Percentiles rank a stretch among this genome's conserved stretches.
Evolutionary conservation across 2,329 filamentous ascomycete genomes (phyloP).

Genomic region (Xylaria sp.): DNA sequence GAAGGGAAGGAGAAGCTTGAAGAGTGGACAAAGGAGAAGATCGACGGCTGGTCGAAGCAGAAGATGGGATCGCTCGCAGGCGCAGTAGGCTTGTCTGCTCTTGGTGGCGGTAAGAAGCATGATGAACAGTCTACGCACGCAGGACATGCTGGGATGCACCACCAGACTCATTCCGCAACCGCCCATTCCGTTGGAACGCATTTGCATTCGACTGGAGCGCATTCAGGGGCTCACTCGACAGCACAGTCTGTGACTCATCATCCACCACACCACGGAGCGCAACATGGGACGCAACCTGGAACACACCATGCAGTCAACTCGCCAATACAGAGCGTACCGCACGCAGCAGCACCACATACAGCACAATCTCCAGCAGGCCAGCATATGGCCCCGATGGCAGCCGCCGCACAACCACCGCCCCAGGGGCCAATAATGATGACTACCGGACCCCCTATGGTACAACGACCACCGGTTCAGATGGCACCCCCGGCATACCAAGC

Average conservation of each 20-base stretch:
- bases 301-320: slow-evolving; percentile 7
- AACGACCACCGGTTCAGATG: slow-evolving; percentile 29
- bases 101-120: slow-evolving; percentile 18
- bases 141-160: slow-evolving; percentile 17
- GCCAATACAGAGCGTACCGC: slow-evolving; percentile 1
- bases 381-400: not conserved
- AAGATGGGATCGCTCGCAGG: slow-evolving; percentile 35
- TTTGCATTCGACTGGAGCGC: not conserved
- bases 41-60: slow-evolving; percentile 36
- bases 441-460: slow-evolving; percentile 4
- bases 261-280: not conserved
- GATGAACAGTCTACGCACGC: slow-evolving; percentile 5
- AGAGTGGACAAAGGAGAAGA: slow-evolving; percentile 38
- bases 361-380: slow-evolving; percentile 1
- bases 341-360: slow-evolving; percentile 1
- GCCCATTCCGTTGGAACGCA: slow-evolving; percentile 2
- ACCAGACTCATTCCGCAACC: slow-evolving; percentile 3
- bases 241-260: slow-evolving; percentile 19
- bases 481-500: slow-evolving; percentile 13
- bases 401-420: not conserved
- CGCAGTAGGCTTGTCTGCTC: slow-evolving; percentile 13
- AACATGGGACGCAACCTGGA: slow-evolving; percentile 4
- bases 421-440: slow-evolving; percentile 13
- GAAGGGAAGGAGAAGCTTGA: slow-evolving; percentile 37
- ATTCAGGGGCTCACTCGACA: slow-evolving; percentile 9